Evolutionary conservation across 176 grass and related monocot species (phyloP).

Genomic region (Luzula sylvatica): DNA sequence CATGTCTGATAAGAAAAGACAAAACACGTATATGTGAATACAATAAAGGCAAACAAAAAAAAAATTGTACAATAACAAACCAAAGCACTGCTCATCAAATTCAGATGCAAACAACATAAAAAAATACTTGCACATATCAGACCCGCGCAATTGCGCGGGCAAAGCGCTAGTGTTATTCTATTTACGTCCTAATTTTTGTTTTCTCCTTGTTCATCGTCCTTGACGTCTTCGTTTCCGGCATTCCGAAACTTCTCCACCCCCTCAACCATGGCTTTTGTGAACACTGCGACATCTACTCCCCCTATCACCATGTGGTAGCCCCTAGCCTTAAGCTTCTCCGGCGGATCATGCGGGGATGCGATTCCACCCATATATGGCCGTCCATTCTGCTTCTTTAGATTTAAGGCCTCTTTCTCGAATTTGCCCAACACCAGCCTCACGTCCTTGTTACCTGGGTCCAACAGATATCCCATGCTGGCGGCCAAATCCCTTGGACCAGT

Average conservation of each 20-base stretch:
- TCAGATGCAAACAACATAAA: too few species aligned
- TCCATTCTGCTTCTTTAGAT: constrained; percentile 32
- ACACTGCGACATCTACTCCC: constrained; percentile 51
- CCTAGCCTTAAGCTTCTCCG: constrained; percentile 65
- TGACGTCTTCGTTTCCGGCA: constrained; percentile 45
- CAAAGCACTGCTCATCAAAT: too few species aligned
- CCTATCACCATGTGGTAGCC: constrained; percentile 78
- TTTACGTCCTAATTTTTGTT: too few species aligned
- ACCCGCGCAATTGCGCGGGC: too few species aligned
- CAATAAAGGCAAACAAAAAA: too few species aligned
- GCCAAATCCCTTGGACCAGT: constrained; percentile 65
- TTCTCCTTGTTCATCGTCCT: too few species aligned
- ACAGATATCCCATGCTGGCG: constrained; percentile 75
- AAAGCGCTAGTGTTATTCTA: too few species aligned
- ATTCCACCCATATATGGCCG: constrained; percentile 52
- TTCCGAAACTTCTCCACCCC: constrained; percentile 45
- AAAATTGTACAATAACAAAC: too few species aligned
- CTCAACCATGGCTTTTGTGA: constrained; percentile 40
- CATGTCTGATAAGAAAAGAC: too few species aligned
- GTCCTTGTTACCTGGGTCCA: constrained; percentile 65
- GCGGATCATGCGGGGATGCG: constrained; percentile 48
- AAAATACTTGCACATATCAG: too few species aligned
- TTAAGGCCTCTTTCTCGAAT: constrained; percentile 49
- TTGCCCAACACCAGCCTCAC: constrained; percentile 44
- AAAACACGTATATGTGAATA: too few species aligned